Percentiles rank a stretch among this genome's conserved stretches.
phyloP scores from a whole-genome alignment of 768 basidiomycete species.

The Tricholoma saponaceum region DNA sequence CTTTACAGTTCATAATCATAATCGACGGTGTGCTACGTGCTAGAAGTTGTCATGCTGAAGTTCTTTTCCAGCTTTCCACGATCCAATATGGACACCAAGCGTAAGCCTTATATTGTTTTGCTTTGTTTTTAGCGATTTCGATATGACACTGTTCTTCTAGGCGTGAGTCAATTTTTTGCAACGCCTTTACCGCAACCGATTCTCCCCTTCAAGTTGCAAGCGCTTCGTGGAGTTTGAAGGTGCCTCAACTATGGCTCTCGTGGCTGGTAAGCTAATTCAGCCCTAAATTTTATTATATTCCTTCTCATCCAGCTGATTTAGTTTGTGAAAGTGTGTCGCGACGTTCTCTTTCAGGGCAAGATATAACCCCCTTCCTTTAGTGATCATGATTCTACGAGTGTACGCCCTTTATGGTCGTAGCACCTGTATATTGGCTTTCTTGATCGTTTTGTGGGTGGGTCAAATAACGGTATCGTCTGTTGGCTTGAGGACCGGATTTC shows the following conservation, averaged over 20 bases:
- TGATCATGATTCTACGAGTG: constrained; percentile 29
- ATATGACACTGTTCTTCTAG: background rate
- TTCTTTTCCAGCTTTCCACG: constrained; percentile 17
- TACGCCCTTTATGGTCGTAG: constrained; percentile 25
- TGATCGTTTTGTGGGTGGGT: constrained; percentile 18
- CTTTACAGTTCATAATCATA: constrained; percentile 22
- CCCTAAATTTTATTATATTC: background rate
- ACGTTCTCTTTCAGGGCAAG: background rate
- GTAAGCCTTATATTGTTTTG: constrained; percentile 7
- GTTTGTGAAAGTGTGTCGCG: constrained; percentile 19
- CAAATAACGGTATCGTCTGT: constrained; percentile 22
- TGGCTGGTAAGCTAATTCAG: constrained; percentile 17
- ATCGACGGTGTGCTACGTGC: constrained; percentile 14
- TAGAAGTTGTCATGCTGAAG: background rate
- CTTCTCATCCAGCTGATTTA: background rate
- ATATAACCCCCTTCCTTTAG: constrained; percentile 7
- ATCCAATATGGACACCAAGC: constrained; percentile 17
- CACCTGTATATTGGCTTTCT: constrained; percentile 10
- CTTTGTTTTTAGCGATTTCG: background rate
- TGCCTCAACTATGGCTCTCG: constrained; percentile 19
- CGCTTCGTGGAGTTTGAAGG: constrained; percentile 27
- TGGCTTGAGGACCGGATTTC: constrained; percentile 20
- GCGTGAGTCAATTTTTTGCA: constrained; percentile 1
- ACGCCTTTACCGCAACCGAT: background rate
- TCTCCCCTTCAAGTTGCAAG: constrained; percentile 13